phyloP scores from a whole-genome alignment of 2,329 filamentous ascomycete species.

The Colletotrichum sp. region DNA sequence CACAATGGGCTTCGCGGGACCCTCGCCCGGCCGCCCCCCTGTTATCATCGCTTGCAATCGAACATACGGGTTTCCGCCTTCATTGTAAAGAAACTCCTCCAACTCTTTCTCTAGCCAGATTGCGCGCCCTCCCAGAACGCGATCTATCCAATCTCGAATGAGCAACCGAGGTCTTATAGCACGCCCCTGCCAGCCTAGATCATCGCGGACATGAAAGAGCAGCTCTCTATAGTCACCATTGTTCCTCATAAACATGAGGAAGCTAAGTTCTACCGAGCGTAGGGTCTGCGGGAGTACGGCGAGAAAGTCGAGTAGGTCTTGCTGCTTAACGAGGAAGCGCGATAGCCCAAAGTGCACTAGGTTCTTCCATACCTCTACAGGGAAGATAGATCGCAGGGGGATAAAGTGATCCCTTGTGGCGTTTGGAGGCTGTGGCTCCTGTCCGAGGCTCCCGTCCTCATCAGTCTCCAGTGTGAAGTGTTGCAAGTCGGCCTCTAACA shows the following conservation, averaged over 20 bases:
- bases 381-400: constrained; percentile 33
- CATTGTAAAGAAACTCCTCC: constrained; percentile 26
- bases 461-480: constrained; percentile 27
- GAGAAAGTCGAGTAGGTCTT: constrained; percentile 34
- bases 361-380: constrained; percentile 29
- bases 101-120: constrained; percentile 15
- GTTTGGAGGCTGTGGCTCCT: neutral
- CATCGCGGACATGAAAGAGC: constrained; percentile 25
- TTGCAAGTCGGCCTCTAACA: constrained; percentile 25
- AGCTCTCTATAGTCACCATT: constrained; percentile 14
- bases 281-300: constrained; percentile 29
- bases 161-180: neutral
- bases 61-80: constrained; percentile 26
- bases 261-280: constrained; percentile 36
- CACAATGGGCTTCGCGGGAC: neutral
- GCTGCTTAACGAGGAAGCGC: constrained; percentile 26
- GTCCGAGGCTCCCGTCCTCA: neutral
- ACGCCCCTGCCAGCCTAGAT: constrained; percentile 23
- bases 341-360: constrained; percentile 37
- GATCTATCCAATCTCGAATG: neutral
- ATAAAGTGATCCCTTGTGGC: neutral
- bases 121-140: neutral
- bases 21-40: neutral
- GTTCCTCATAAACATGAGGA: constrained; percentile 27
- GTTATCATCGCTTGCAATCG: neutral